Evolutionary conservation across 768 basidiomycete species (phyloP).

Genomic region (Mrakia frigida): DNA sequence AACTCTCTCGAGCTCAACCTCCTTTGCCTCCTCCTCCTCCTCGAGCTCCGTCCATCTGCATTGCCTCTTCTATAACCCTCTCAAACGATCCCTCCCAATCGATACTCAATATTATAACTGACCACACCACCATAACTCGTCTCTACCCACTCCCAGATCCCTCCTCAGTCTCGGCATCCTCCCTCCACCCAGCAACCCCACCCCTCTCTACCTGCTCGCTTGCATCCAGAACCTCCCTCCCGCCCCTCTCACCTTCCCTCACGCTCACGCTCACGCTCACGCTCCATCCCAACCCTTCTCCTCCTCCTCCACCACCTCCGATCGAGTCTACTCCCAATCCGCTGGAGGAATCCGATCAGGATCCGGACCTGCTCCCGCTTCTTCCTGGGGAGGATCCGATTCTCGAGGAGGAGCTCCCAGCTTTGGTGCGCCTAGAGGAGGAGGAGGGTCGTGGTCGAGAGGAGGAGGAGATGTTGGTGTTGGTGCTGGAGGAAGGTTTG

Average conservation of each 20-base stretch:
- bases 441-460: background rate
- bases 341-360: background rate
- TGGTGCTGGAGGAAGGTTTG: background rate
- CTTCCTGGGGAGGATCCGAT: background rate
- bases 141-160: background rate
- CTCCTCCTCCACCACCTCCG: background rate
- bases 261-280: no score
- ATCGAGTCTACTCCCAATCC: background rate
- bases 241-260: background rate
- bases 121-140: background rate
- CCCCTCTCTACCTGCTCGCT: background rate
- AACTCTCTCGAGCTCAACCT: no score
- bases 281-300: background rate
- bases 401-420: background rate
- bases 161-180: conserved; percentile 2
- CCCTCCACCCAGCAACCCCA: background rate
- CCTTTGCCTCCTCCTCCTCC: no score
- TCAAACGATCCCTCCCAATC: no score
- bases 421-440: conserved; percentile 1
- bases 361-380: background rate
- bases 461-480: background rate
- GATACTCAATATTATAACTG: background rate
- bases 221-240: conserved; percentile 11
- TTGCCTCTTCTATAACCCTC: no score
- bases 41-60: no score